Percentiles rank a stretch among this genome's conserved stretches.
These are phyloP conservation scores for Rhodotorula taiwanensis DNA, from an alignment of 768 basidiomycete genomes.

Conservation along the genomic window DNA sequence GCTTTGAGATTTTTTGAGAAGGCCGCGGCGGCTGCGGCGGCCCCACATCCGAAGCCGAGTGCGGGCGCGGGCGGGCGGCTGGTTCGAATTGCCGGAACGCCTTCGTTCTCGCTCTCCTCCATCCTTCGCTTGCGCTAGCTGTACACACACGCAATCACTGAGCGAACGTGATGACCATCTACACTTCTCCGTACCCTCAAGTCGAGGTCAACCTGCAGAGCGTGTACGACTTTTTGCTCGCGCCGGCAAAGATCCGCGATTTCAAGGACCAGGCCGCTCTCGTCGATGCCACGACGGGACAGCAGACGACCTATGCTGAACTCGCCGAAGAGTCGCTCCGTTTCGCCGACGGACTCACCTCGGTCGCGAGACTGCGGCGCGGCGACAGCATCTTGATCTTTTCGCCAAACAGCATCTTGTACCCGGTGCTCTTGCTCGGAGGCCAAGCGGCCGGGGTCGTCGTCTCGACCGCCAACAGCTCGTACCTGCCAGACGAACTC, in stretches of 20 bases:
- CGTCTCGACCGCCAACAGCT: slow-evolving; percentile 66
- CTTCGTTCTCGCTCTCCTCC: too few relatives aligned
- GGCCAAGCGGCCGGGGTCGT: slow-evolving; percentile 57
- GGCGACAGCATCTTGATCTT: slow-evolving; percentile 21
- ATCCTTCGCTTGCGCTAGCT: too few relatives aligned
- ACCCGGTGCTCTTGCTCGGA: slow-evolving; percentile 33
- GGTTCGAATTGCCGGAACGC: too few relatives aligned
- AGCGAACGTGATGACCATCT: slow-evolving; percentile 11
- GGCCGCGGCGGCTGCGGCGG: too few relatives aligned
- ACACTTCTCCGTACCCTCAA: not conserved
- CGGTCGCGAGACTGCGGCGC: slow-evolving; percentile 2
- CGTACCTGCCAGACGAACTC: slow-evolving; percentile 64
- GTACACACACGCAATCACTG: too few relatives aligned
- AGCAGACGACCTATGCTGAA: slow-evolving; percentile 10
- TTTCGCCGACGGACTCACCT: slow-evolving; percentile 10
- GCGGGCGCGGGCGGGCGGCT: too few relatives aligned
- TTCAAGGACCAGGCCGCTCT: slow-evolving; percentile 1
- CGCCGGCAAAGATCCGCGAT: not conserved
- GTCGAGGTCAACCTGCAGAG: not conserved
- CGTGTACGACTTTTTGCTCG: slow-evolving; percentile 22
- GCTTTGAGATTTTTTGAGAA: too few relatives aligned
- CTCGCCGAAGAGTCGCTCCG: not conserved
- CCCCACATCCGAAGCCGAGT: too few relatives aligned
- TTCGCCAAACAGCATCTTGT: slow-evolving; percentile 31
- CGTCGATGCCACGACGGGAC: slow-evolving; percentile 21